phyloP scores from a whole-genome alignment of 2,329 filamentous ascomycete genomes.

The Epichloe brachyelytri region DNA sequence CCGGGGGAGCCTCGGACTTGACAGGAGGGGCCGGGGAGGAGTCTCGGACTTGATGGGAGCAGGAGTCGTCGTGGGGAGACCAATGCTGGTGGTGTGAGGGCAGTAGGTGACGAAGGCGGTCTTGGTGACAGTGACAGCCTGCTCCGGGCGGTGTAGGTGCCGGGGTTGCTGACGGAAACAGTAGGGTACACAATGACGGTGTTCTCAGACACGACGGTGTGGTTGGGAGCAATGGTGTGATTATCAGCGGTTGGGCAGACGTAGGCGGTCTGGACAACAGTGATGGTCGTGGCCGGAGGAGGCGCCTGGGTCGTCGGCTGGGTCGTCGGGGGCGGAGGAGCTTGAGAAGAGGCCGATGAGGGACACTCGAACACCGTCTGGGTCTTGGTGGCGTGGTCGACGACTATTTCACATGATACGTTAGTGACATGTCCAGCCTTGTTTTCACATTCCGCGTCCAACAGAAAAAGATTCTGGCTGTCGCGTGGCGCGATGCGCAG shows the following conservation, averaged over 20 bases:
- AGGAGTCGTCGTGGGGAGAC: slow-evolving; percentile 20
- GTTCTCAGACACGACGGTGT: slow-evolving; percentile 43
- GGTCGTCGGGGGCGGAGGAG: slow-evolving; percentile 1
- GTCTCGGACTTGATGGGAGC: slow-evolving; percentile 13
- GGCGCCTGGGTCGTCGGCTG: slow-evolving; percentile 3
- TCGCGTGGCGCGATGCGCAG: too few species aligned
- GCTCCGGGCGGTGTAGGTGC: slow-evolving; percentile 60
- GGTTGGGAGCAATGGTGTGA: slow-evolving; percentile 61
- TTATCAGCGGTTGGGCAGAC: slow-evolving; percentile 62
- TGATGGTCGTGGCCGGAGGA: slow-evolving; percentile 7
- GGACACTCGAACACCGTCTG: slow-evolving; percentile 9
- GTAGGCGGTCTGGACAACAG: slow-evolving; percentile 57
- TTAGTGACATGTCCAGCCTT: too few species aligned
- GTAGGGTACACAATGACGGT: slow-evolving; percentile 33
- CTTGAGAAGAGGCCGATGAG: slow-evolving; percentile 5
- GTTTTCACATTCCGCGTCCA: too few species aligned
- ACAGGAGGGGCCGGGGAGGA: slow-evolving; percentile 1
- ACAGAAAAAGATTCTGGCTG: too few species aligned
- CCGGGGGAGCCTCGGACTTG: slow-evolving; percentile 6
- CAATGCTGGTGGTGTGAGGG: slow-evolving; percentile 17
- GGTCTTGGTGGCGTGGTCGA: slow-evolving; percentile 20
- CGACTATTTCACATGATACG: slow-evolving; percentile 17
- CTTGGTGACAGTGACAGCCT: slow-evolving; percentile 55
- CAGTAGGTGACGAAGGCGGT: slow-evolving; percentile 44
- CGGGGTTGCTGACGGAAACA: slow-evolving; percentile 41